These are phyloP conservation scores for Chamaenerion angustifolium DNA, from an alignment of 345 rosid species.

Conservation along the genomic window DNA sequence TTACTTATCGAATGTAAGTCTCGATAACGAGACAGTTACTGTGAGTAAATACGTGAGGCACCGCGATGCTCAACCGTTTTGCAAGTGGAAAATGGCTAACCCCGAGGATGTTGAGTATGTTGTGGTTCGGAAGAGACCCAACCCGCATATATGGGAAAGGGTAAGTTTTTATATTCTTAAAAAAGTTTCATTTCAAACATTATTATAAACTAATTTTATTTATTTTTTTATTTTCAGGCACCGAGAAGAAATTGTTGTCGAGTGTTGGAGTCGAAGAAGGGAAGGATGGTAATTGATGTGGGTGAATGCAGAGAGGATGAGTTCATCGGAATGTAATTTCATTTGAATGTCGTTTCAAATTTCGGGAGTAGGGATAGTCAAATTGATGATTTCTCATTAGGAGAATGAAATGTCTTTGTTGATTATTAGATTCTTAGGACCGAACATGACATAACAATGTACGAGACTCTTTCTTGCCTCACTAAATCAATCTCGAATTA, in stretches of 20 bases:
- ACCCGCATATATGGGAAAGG: conserved; percentile 63
- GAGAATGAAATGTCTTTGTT: too few species aligned
- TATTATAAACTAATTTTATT: too few species aligned
- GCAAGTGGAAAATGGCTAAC: conserved; percentile 74
- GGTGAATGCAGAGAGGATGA: conserved; percentile 68
- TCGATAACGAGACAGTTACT: conserved; percentile 32
- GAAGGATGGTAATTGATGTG: conserved; percentile 50
- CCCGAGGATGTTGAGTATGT: conserved; percentile 34
- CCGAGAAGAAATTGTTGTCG: conserved; percentile 93
- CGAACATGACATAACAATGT: too few species aligned
- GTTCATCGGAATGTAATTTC: conserved; percentile 41
- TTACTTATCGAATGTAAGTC: conserved; percentile 36
- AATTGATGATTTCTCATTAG: too few species aligned
- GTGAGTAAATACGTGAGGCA: conserved; percentile 50
- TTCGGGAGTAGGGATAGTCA: too few species aligned
- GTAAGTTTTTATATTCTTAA: conserved; percentile 24
- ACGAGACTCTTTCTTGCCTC: too few species aligned
- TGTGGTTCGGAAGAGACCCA: conserved; percentile 52
- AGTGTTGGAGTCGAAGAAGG: conserved; percentile 44
- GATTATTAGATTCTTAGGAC: too few species aligned
- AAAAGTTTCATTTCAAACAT: too few species aligned
- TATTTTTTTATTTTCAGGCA: conserved; percentile 25
- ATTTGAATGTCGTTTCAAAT: too few species aligned
- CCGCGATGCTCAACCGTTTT: conserved; percentile 37
- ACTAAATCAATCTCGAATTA: too few species aligned